Base-by-base conservation (phyloP, 2,329 filamentous ascomycete species). In the Fusarium sp. region DNA sequence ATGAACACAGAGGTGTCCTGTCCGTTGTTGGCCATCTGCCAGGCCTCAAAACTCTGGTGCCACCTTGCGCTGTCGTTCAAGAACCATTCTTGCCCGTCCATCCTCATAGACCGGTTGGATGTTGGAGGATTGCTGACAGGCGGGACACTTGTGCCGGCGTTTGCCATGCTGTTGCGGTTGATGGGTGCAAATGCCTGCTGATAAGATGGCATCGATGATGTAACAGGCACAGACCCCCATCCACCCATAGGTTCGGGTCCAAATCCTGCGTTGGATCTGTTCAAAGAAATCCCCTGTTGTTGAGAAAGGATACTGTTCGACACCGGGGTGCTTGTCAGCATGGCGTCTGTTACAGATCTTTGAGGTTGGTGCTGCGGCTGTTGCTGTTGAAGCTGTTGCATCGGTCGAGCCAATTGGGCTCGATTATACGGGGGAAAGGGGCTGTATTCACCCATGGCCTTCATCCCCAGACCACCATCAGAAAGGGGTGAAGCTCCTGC, bases 81-180 rank as follows among this genome's bases (percentile, higher is more conserved):
- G 73, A 89, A 88, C 87, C 87, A 90, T 44, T 90, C 87, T 69
- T 88, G 85, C 14, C 85, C 85, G 68, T 89, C 88, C 49, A 90
- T 81, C 11, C 81, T 80, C 69, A 78, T 63, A 22, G 63, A 78
- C 63, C 65, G 79, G 54, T 47, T 76, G 42, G 73, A 69, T 11
- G 67, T 48, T 48, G 75, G 20, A 26, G 49, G 38, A 48, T 69
- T 69, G 66, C 81, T 63, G 73, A 69, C 63, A 76, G 80, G 39
- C 59, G 59, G 68, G 36, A 75, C 39, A 42, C 74, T 31, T 58
- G 69, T 31, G 28, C 47, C 48, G 52, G 73, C 38, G 42, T 63
- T 69, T 38, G 69, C 28, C 42, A 75, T 75, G 35, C 24, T 54
- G 33, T 48, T 72, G 24, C 72, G 57, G 54, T 69, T 76, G 24